Base-by-base conservation (phyloP, 2,329 filamentous ascomycete genomes). In the Aspergillus sp. region DNA sequence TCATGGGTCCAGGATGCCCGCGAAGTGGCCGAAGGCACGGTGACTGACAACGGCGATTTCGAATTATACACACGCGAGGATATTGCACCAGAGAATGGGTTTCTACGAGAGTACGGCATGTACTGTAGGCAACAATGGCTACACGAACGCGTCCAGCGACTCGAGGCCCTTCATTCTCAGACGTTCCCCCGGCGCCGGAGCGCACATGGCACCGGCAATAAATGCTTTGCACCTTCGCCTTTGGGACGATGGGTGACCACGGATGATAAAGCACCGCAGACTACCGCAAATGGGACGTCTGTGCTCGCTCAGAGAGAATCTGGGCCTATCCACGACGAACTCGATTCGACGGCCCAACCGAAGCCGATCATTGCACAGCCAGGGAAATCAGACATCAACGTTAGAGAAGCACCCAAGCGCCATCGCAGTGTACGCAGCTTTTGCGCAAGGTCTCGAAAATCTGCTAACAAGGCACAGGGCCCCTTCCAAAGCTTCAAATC, bases 1-100 rank as follows among this genome's bases (percentile, higher is more conserved):
- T 20, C 3, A 9, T 67, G 64, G 64, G n/a, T 20, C 3, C 10
- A 45, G 3, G 57, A 65, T 16, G 0, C 13, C 1, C 13, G 16
- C 0, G 48, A 55, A 3, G 11, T 3, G 2, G 43, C 33, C 0
- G 56, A 61, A 2, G 36, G 24, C 0, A 53, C 45, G 2, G 7
- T 26, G 0, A 2, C 50, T 0, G 65, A 66, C 16, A 14, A 33
- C 19, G 63, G 60, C 7, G n/a, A 20, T 4, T 10, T 43, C 0
- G 36, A 43, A 2, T 3, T 46, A 1, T 43, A 47, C 9, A 30
- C 16, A 1, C 57, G 56, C 20, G 26, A 36, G 13, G 13, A 36
- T 6, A 13, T 54, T 13, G 30, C 16, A 17, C 20, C 26, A 13
- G 40, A 38, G 3, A 49, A 49, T 16, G 42, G 47, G 8, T 47